Conservation (phyloP, 768 basidiomycete species). For the Tephrocybe sp. region DNA sequence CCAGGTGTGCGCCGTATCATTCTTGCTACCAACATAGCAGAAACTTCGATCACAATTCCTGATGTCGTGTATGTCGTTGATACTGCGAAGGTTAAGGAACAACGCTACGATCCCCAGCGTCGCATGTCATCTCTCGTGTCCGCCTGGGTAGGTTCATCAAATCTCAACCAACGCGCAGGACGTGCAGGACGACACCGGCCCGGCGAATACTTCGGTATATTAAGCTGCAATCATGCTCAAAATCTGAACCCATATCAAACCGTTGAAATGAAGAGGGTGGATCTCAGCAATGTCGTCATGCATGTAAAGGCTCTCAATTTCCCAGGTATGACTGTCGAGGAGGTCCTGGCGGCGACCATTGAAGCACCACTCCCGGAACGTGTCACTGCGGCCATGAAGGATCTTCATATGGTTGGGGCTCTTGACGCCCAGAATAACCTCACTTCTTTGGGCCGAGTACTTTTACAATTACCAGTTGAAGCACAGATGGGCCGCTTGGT, state of each 20-base stretch:
- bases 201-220: slow-evolving; percentile 88
- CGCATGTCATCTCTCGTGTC: slow-evolving; percentile 88
- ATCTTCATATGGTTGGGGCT: slow-evolving; percentile 84
- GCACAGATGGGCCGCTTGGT: slow-evolving; percentile 88
- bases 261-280: slow-evolving; percentile 93
- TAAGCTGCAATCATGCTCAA: slow-evolving; percentile 59
- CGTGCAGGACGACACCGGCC: slow-evolving; percentile 89
- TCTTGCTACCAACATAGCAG: slow-evolving; percentile 92
- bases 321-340: slow-evolving; percentile 80
- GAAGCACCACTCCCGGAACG: slow-evolving; percentile 83
- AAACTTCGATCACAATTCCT: slow-evolving; percentile 93
- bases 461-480: slow-evolving; percentile 88
- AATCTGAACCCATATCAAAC: slow-evolving; percentile 76
- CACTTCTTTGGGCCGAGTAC: slow-evolving; percentile 83
- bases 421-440: slow-evolving; percentile 72
- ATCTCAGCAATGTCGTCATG: slow-evolving; percentile 92
- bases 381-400: slow-evolving; percentile 74
- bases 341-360: slow-evolving; percentile 80
- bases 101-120: slow-evolving; percentile 83
- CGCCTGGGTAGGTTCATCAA: slow-evolving; percentile 89
- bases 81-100: slow-evolving; percentile 83
- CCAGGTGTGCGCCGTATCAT: slow-evolving; percentile 82
- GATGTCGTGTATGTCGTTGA: slow-evolving; percentile 96
- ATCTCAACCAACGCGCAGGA: slow-evolving; percentile 88
- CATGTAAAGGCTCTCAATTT: slow-evolving; percentile 93